Base-by-base conservation (phyloP, 768 basidiomycete genomes). In the Kwoniella botswanensis region DNA sequence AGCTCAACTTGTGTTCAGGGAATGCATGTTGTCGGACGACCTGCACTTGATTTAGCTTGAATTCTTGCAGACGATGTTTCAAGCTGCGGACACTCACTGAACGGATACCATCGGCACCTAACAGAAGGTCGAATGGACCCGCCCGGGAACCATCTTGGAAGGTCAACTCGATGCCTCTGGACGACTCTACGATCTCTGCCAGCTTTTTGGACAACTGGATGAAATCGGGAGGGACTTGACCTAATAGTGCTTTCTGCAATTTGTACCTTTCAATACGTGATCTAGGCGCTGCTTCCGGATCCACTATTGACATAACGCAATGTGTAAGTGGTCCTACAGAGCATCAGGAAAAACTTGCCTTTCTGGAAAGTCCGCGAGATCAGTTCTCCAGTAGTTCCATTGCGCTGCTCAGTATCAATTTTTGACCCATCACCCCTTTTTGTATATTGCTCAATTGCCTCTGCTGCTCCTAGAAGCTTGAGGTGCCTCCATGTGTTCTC, bases 21-120 rank as follows among this genome's bases (percentile, higher is more conserved):
- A 76, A 79, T 4, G 69, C 65, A 44, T 73, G 58, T 59, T 75
- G 69, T 43, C 77, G 68, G 7, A 79, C 75, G 22, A 68, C 73
- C 76, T 77, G 61, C 22, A 7, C 6, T 17, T 29, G 21, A 17
- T 6, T 35, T 10, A 21, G 65, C 67, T 65, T 50, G n/a, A 7
- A 12, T 11, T 22, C n/a, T 1, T 22, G 26, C 18, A 43, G 11
- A 29, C 17, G 18, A 22, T 9, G 3, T 11, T 4, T 17, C 12
- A 42, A 2, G 17, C 4, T 26, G 42, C 22, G 52, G 13, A 12
- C 4, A 72, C 76, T 61, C 29, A 76, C 78, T 12, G 75, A 76
- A 18, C 79, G 71, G 11, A 80, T 74, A 1, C 79, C 79, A 57
- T 80, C 79, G 9, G 75, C 79, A 0, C 79, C 79, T 18, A 80